Evolutionary conservation across 140 eudicot species (phyloP).

Genomic region (Stevia rebaudiana): DNA sequence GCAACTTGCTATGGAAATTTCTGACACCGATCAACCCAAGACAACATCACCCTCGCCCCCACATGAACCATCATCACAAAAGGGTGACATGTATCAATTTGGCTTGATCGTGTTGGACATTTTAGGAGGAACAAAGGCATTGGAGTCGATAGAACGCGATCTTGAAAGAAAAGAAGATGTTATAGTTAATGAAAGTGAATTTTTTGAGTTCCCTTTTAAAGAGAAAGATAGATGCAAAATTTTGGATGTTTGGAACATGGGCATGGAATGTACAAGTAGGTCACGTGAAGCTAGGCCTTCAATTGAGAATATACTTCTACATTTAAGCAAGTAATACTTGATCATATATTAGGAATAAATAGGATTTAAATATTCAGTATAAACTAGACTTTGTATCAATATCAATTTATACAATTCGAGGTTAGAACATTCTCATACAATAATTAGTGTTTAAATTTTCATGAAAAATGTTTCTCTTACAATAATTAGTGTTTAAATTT

Average conservation of each 20-base stretch:
- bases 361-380: background rate
- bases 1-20: conserved; percentile 39
- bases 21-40: conserved; percentile 23
- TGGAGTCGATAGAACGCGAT: conserved; percentile 18
- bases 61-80: conserved; percentile 29
- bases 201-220: conserved; percentile 34
- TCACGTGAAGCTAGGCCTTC: conserved; percentile 47
- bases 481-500: background rate
- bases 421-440: background rate
- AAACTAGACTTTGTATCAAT: too few relatives aligned
- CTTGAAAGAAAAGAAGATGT: conserved; percentile 18
- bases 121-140: conserved; percentile 40
- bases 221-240: conserved; percentile 32
- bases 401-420: too few relatives aligned
- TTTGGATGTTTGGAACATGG: conserved; percentile 41
- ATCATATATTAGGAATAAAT: background rate
- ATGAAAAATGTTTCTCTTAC: too few relatives aligned
- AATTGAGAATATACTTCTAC: conserved; percentile 30
- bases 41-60: conserved; percentile 14
- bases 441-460: background rate
- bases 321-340: conserved; percentile 20
- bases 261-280: conserved; percentile 42
- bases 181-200: conserved; percentile 12
- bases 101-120: conserved; percentile 47
- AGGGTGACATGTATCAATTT: conserved; percentile 42